Percentiles rank a stretch among this genome's conserved stretches.
Conservation (phyloP, 306 rosid genomes). For the Quercus parvula region DNA sequence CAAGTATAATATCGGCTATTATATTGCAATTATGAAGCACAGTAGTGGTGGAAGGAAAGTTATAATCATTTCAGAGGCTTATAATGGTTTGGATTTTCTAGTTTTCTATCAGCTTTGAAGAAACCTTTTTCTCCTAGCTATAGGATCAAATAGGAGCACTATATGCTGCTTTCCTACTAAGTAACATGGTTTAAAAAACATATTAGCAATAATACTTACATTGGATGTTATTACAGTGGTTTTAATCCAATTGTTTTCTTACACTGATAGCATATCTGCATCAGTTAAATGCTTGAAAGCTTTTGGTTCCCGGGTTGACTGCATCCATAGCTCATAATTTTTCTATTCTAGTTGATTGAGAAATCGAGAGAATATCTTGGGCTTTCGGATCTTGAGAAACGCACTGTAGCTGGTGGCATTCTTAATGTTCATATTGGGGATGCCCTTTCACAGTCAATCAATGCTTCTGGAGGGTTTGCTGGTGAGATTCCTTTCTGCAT, state of each 20-base stretch:
- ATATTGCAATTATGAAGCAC: neutral
- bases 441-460: slow-evolving; percentile 61
- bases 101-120: neutral
- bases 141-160: neutral
- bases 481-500: slow-evolving; percentile 53
- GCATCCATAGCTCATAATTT: slow-evolving; percentile 19
- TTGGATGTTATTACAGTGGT: too few species aligned
- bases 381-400: slow-evolving; percentile 75
- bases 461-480: slow-evolving; percentile 61
- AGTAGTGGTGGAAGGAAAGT: too few species aligned
- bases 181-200: neutral
- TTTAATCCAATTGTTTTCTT: too few species aligned
- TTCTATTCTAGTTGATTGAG: slow-evolving; percentile 65
- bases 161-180: neutral
- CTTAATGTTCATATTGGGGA: slow-evolving; percentile 76
- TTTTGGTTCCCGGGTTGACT: slow-evolving; percentile 12
- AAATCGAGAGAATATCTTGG: slow-evolving; percentile 81
- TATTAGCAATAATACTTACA: too few species aligned
- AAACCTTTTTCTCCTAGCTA: neutral
- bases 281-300: neutral
- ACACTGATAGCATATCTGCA: too few species aligned
- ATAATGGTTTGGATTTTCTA: neutral
- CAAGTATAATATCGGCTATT: neutral
- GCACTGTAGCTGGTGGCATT: slow-evolving; percentile 67
- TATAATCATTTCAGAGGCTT: too few species aligned